Percentiles rank a stretch among this genome's conserved stretches.
Conservation (phyloP, 116 monocot genomes). For the Phalaenopsis hybrid region DNA sequence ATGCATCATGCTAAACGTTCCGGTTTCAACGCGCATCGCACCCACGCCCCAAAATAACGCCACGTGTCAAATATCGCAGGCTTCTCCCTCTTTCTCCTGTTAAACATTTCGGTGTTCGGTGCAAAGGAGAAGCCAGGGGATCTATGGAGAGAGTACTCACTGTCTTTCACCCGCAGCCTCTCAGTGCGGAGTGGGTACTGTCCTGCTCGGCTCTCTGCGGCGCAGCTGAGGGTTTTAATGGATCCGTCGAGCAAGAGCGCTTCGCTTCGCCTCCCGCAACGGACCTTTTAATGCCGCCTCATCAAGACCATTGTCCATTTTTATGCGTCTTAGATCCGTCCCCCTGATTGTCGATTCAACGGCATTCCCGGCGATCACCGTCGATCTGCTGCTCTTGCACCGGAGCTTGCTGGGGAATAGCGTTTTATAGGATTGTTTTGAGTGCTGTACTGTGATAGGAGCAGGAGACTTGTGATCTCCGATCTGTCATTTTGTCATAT, state of each 20-base stretch:
- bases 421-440: neutral
- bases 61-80: neutral
- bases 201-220: neutral
- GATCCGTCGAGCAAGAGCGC: neutral
- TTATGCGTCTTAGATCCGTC: neutral
- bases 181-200: neutral
- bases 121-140: neutral
- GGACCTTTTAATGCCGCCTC: neutral
- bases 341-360: neutral
- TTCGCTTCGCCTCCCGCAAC: neutral
- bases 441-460: neutral
- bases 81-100: too few species aligned
- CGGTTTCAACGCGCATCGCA: neutral
- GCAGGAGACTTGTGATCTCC: neutral
- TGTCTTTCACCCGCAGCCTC: neutral
- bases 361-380: slow-evolving; percentile 1
- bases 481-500: neutral
- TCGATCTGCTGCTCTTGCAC: neutral
- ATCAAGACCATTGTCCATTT: neutral
- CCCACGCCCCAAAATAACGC: neutral
- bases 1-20: too few species aligned
- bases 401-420: neutral
- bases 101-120: neutral
- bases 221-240: neutral
- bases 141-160: too few species aligned